Conservation (phyloP, 768 basidiomycete species). For the Baorangia bicolor region DNA sequence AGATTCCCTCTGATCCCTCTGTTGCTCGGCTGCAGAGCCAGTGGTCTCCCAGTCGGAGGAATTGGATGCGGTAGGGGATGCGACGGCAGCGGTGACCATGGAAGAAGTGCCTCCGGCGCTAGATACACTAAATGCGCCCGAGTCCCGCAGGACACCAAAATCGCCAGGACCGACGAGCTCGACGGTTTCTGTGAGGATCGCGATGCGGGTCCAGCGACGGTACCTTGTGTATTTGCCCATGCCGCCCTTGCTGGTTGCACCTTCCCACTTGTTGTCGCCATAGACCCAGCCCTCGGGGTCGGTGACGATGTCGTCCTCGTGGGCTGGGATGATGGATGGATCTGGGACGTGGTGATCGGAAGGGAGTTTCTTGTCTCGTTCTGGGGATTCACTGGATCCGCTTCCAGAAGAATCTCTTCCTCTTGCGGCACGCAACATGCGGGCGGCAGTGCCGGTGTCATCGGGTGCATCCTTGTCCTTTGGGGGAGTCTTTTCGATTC, state of each 20-base stretch:
- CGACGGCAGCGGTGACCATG: conserved; percentile 24
- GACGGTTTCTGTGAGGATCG: conserved; percentile 70
- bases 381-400: conserved; percentile 19
- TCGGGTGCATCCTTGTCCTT: conserved; percentile 41
- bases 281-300: conserved; percentile 93
- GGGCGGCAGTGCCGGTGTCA: conserved; percentile 40
- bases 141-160: conserved; percentile 30
- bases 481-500: conserved; percentile 65
- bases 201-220: conserved; percentile 84
- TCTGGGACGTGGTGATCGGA: conserved; percentile 30
- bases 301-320: conserved; percentile 57
- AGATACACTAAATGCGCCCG: conserved; percentile 19
- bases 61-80: conserved; percentile 30
- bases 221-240: conserved; percentile 92
- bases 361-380: conserved; percentile 20
- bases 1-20: conserved; percentile 20
- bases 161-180: conserved; percentile 48
- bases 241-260: conserved; percentile 68
- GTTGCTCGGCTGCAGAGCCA: conserved; percentile 22
- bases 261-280: conserved; percentile 95
- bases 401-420: conserved; percentile 35
- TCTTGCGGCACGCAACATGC: conserved; percentile 56
- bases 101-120: conserved; percentile 17
- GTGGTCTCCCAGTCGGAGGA: conserved; percentile 33
- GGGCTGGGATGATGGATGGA: conserved; percentile 29